phyloP scores from a whole-genome alignment of 495 filamentous ascomycete species.

The Xylaria acuta region DNA sequence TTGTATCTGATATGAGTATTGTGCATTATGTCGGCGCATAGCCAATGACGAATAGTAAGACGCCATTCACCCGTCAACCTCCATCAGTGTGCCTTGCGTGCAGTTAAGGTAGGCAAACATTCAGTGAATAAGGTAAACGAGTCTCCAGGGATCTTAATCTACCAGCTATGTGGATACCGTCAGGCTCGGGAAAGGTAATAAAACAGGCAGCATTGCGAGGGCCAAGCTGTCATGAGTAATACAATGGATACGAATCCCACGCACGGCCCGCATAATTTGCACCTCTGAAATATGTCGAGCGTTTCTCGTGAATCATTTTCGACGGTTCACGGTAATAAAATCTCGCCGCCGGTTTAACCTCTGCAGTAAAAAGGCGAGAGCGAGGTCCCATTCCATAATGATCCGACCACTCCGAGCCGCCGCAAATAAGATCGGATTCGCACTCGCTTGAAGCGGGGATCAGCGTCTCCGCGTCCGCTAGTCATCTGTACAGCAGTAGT shows the following conservation, averaged over 20 bases:
- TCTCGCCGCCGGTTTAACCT: neutral
- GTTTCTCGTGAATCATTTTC: neutral
- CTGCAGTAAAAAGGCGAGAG: no score
- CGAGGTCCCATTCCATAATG: neutral
- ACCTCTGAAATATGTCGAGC: neutral
- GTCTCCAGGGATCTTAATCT: neutral
- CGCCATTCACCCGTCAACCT: neutral
- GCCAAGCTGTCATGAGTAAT: no score
- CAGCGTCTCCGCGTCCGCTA: neutral
- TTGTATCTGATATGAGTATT: neutral
- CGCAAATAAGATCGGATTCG: neutral
- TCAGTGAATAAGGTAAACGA: neutral
- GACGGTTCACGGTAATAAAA: neutral
- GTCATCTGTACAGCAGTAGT: no score
- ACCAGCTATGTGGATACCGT: neutral
- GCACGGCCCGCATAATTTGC: no score
- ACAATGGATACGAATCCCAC: neutral
- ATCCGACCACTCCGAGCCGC: neutral
- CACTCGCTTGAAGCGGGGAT: neutral
- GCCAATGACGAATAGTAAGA: neutral
- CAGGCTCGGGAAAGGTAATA: neutral
- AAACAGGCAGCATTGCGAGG: neutral
- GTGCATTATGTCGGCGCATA: neutral
- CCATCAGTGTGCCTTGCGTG: neutral
- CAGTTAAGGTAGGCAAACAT: neutral